Conservation (phyloP, 345 rosid species). For the Eucalyptus victrix region DNA sequence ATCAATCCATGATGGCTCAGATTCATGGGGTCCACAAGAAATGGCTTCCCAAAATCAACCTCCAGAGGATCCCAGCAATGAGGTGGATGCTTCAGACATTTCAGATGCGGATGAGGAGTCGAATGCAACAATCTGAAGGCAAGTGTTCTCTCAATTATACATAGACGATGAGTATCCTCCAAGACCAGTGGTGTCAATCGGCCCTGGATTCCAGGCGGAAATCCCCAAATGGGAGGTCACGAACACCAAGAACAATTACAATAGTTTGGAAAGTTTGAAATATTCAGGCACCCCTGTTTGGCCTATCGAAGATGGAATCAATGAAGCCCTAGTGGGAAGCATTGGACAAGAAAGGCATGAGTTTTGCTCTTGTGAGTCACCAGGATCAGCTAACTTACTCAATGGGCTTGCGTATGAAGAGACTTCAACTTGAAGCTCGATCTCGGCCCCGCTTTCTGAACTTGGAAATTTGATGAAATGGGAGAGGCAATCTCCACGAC, state of each 20-base stretch:
- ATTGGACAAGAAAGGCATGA: conserved; percentile 20
- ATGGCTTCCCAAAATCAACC: neutral
- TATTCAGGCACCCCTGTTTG: conserved; percentile 26
- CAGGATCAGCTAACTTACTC: conserved; percentile 8
- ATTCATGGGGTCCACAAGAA: neutral
- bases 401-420: conserved; percentile 13
- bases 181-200: conserved; percentile 14
- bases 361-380: conserved; percentile 14
- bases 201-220: conserved; percentile 31
- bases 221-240: conserved; percentile 22
- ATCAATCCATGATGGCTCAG: neutral
- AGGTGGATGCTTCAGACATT: neutral
- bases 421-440: conserved; percentile 8
- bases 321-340: neutral
- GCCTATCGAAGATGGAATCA: conserved; percentile 13
- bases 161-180: neutral
- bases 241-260: conserved; percentile 4
- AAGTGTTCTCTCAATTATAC: neutral
- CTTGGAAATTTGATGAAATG: conserved; percentile 29
- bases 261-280: conserved; percentile 14
- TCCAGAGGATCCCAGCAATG: neutral
- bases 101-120: neutral
- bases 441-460: conserved; percentile 12
- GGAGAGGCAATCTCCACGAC: conserved; percentile 6
- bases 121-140: neutral